Percentiles rank a stretch among this genome's conserved stretches.
Evolutionary conservation across 495 filamentous ascomycete species (phyloP).

Genomic region (Haplographium delicatum): DNA sequence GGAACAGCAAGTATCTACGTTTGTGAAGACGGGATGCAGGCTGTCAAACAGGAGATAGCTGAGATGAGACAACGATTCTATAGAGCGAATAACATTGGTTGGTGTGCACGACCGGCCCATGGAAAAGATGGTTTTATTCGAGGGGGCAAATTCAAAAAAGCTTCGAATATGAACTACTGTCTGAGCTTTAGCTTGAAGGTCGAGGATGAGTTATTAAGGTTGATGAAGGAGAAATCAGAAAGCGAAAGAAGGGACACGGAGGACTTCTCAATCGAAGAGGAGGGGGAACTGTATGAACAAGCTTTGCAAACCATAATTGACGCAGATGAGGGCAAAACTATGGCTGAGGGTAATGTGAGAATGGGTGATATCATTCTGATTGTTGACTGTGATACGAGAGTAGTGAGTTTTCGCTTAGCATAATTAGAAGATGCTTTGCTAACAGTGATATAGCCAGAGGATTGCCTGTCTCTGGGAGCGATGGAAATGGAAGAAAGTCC

Average conservation of each 20-base stretch:
- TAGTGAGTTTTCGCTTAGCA: conserved; percentile 7
- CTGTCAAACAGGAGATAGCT: conserved; percentile 25
- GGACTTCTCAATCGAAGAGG: conserved; percentile 46
- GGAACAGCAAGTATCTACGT: conserved; percentile 67
- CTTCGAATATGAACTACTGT: conserved; percentile 68
- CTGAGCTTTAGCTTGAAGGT: conserved; percentile 51
- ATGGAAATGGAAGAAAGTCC: conserved; percentile 66
- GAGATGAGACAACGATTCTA: conserved; percentile 54
- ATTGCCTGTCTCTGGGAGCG: conserved; percentile 61
- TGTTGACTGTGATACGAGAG: conserved; percentile 20
- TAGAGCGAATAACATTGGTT: conserved; percentile 56
- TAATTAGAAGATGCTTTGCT: neutral
- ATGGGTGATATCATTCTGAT: conserved; percentile 63
- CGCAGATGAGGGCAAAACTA: conserved; percentile 53
- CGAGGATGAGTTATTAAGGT: conserved; percentile 56
- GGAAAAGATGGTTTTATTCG: conserved; percentile 39
- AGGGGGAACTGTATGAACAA: conserved; percentile 46
- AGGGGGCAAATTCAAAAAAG: conserved; percentile 66
- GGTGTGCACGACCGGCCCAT: conserved; percentile 54
- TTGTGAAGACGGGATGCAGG: conserved; percentile 65
- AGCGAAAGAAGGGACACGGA: neutral
- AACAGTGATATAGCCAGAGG: conserved; percentile 31
- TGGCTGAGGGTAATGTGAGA: conserved; percentile 65
- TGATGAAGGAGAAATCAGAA: conserved; percentile 25
- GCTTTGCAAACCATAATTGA: too few species aligned